Evolutionary conservation across 2,329 filamentous ascomycete genomes (phyloP), one percentile per base, ranked within the genome.

Genomic region (Colletotrichum ledebouriae): DNA sequence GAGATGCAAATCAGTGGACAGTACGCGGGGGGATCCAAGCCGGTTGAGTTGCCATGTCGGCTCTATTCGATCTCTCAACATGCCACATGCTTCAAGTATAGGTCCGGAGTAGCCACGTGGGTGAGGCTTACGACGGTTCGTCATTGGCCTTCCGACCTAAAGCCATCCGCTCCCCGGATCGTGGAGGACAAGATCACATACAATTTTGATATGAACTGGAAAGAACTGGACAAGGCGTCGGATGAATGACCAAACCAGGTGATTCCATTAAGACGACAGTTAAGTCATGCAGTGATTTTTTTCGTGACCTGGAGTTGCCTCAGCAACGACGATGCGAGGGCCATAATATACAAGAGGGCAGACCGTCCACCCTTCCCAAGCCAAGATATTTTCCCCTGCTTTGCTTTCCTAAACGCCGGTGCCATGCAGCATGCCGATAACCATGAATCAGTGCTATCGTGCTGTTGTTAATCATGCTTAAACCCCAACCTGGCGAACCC

Each of bases 351-450:
- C 66, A 69, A 66, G 13, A 56, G 56, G 56, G 50, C 42, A 47
- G 33, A 39, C 25, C 50, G 12, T 41, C 49, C 46, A 37, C 59
- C 62, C 57, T 47, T 67, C 53, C 57, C 25, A 69, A 69, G 63
- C 66, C 62, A 67, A 60, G 60, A 62, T 68, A 57, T 50, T 59
- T 57, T 20, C 37, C 63, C 56, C 53, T 64, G 58, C 47, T 69
- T 59, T 68, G 52, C 64, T 71, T 70, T 68, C 68, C 69, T 52
- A 55, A 71, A 71, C 77, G 77, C 77, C 77, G 68, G 73, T 75
- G 75, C 78, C 76, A 79, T 79, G 77, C 77, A 76, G 70, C 75
- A 75, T 77, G 72, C 72, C 72, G 59, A 64, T 55, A 53, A 68
- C 53, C 57, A 55, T 66, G 50, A 61, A 56, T 33, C 46, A 53